phyloP scores from a whole-genome alignment of 2,329 filamentous ascomycete species.

The Onygenales sp. region DNA sequence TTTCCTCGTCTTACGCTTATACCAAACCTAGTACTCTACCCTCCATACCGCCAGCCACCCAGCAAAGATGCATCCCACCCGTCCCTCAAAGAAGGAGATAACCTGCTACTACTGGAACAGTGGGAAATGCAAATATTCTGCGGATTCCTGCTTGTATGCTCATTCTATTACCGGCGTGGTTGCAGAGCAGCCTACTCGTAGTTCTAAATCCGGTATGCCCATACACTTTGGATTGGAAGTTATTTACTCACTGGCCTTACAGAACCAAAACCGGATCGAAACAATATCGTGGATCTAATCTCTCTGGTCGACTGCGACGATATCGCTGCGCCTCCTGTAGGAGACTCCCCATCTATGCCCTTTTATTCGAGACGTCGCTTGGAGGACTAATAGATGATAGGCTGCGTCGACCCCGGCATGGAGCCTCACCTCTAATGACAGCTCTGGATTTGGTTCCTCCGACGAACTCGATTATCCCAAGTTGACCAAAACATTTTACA shows the following conservation, averaged over 20 bases:
- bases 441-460: background rate
- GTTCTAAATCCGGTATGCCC: constrained; percentile 6
- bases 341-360: background rate
- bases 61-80: background rate
- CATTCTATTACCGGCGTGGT: constrained; percentile 19
- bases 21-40: too few relatives aligned
- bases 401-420: background rate
- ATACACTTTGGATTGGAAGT: background rate
- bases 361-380: background rate
- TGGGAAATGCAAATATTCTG: constrained; percentile 16
- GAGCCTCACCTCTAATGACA: background rate
- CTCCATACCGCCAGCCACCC: too few relatives aligned
- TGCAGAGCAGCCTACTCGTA: constrained; percentile 9
- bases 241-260: background rate
- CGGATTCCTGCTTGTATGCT: constrained; percentile 20
- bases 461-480: background rate
- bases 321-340: background rate
- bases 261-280: background rate
- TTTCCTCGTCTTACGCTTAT: too few relatives aligned
- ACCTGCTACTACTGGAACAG: constrained; percentile 24
- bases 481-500: constrained; percentile 1
- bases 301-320: background rate
- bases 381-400: background rate
- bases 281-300: background rate
- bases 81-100: constrained; percentile 16